Conservation (phyloP, 805 yeast genomes). For the Danielia oregonensis region DNA sequence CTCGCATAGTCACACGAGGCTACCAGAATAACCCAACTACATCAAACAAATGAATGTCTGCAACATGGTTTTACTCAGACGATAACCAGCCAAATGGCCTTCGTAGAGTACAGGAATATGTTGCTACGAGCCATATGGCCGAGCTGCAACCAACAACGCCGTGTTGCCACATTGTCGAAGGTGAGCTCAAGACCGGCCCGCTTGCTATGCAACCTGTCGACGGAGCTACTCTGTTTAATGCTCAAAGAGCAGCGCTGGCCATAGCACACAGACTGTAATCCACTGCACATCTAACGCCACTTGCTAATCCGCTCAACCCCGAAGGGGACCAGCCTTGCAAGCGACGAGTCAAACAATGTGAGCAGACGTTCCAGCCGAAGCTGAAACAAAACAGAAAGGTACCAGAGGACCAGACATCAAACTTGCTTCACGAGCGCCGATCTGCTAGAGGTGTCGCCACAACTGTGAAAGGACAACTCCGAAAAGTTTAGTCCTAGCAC, state of each 20-base stretch:
- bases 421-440: conserved; percentile 77
- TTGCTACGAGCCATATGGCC: conserved; percentile 73
- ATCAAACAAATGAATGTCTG: conserved; percentile 82
- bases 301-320: conserved; percentile 49
- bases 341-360: conserved; percentile 6
- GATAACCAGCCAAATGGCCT: conserved; percentile 85
- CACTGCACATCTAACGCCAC: conserved; percentile 14
- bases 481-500: conserved; percentile 23
- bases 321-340: conserved; percentile 37
- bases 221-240: conserved; percentile 89
- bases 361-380: conserved; percentile 6
- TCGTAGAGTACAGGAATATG: conserved; percentile 99
- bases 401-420: conserved; percentile 16
- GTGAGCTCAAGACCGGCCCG: conserved; percentile 63
- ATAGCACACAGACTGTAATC: conserved; percentile 1
- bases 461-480: conserved; percentile 26
- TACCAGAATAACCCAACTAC: no score
- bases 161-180: conserved; percentile 23
- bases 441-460: conserved; percentile 46
- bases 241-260: conserved; percentile 19
- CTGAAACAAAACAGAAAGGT: background rate
- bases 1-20: no score
- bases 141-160: conserved; percentile 49
- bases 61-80: conserved; percentile 99
- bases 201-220: conserved; percentile 91